A percentile compares a stretch with the other conserved stretches of the same genome.
These are phyloP conservation scores for Lycium barbarum DNA, from an alignment of 257 asterid species.

Conservation along the genomic window DNA sequence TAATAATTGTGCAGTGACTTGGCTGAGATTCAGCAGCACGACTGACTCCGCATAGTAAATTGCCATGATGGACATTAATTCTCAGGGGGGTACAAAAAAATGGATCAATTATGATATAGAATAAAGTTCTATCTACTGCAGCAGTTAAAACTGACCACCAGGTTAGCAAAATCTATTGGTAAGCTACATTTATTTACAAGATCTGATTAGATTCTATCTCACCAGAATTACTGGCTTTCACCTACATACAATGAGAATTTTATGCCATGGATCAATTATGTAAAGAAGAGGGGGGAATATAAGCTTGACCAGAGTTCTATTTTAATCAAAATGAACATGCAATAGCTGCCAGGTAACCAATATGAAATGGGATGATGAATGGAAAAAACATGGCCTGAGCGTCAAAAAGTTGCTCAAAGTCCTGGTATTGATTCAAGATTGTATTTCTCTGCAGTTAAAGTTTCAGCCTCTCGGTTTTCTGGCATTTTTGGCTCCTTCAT, in stretches of 20 bases:
- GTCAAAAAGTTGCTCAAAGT: conserved; percentile 65
- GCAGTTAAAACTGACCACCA: neutral
- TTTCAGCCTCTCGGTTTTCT: conserved; percentile 57
- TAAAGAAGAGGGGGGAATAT: neutral
- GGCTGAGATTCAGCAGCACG: neutral
- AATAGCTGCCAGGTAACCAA: conserved; percentile 13
- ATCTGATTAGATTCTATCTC: neutral
- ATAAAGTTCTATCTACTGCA: neutral
- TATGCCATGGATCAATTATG: neutral
- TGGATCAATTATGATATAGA: neutral
- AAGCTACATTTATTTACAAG: conserved; percentile 23
- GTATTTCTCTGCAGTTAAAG: conserved; percentile 67
- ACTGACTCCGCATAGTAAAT: conserved; percentile 2
- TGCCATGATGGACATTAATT: neutral
- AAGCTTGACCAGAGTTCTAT: conserved; percentile 5
- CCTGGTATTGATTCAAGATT: conserved; percentile 99
- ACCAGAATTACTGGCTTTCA: conserved; percentile 22
- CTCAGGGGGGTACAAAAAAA: neutral
- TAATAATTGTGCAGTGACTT: neutral
- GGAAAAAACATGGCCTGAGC: neutral
- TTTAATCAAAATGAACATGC: conserved; percentile 7
- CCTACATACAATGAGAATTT: conserved; percentile 6
- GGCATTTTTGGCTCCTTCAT: conserved; percentile 66
- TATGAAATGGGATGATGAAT: conserved; percentile 29
- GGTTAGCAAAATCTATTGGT: too few species aligned